Base-by-base conservation (phyloP, 2,329 filamentous ascomycete genomes). In the Colletotrichum melonis region DNA sequence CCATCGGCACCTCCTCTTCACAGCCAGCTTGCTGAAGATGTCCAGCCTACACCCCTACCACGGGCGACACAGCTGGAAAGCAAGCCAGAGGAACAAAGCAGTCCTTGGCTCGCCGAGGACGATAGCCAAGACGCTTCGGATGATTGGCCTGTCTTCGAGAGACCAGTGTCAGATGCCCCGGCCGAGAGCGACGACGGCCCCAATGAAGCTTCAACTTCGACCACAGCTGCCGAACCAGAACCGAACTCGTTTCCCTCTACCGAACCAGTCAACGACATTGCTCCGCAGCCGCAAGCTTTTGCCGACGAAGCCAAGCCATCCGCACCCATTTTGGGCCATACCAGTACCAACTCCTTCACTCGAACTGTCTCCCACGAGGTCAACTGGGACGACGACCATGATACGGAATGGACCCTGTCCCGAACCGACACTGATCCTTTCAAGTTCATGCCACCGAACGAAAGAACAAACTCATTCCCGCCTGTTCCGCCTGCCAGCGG, bases 381-480 rank as follows among this genome's bases (percentile, higher is more conserved):
- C 28, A 91, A 84, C 79, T 91, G 89, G 82, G 86, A 85, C 69
- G 86, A 87, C 56, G 88, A 90, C 52, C 90, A 91, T 26, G 89
- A 91, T 26, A 79, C 82, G n/a, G 90, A 92, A 74, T 91, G 88
- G 87, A 87, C 82, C 63, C 77, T 90, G 1, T 82, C 86, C 14
- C 86, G 86, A 67, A 84, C 85, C 35, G 85, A 89, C 65, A 87
- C 87, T 1, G 89, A 92, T 69, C 88, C 88, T 3, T 92, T 91
- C 81, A 88, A 87, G 73, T 89, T 89, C 75, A 90, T 92, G 88
- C 82, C 88, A 9, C 83, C 86, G 3, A 87, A 82, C 63, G 87
- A 91, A 67, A 85, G 89, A 77, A 89, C 89, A 54, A 92, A 92
- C 78, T 92, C 91, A 0, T 92, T 92, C 74, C 91, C 91, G 1